Evolutionary conservation across 2,329 filamentous ascomycete species (phyloP), one percentile per base, ranked within the genome.

Genomic region (Geosmithia morbida): DNA sequence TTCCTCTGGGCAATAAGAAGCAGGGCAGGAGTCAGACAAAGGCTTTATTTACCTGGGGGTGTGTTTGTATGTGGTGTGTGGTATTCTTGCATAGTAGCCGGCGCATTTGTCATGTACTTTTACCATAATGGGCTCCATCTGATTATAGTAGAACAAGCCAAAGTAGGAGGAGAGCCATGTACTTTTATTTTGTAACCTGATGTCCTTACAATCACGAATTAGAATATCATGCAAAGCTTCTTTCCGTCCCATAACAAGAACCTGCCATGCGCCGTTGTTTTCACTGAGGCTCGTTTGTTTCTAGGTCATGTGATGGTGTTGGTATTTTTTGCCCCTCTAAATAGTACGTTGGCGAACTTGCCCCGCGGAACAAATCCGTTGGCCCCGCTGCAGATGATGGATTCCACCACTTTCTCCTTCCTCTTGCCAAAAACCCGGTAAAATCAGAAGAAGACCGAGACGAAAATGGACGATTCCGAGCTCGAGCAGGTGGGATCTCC

Each of bases 381-480:
- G 33, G 14, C 11, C 33, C 33, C 11, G 33, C 33, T 16, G 11
- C 33, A 11, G 11, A 37, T 26, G 22, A 26, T 26, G 22, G 41
- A 42, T 42, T 42, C 41, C 41, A 26, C 16, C 44, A 45, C 16
- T 11, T 37, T 37, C 33, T 37, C 14, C 33, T 11, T 37, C 22
- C 22, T 37, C 22, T 8, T 5, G 22, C 22, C 13, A 45, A 16
- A 14, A 20, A 33, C 16, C 14, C 22, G 14, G 29, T 29, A 14
- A 42, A 18, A 5, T 2, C 22, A 14, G 22, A 30, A 45, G 29
- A 13, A 45, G 11, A 29, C 18, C 8, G 13, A 18, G 20, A 33
- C 7, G 52, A 55, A 43, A 56, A 69, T 69, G 67, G 67, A 67
- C 53, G 67, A 69, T 52, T 62, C 66, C 40, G 66, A 69, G 53